These are phyloP conservation scores for Dichotomocladium elegans DNA, from an alignment of 371 early-diverging fungal species.

Conservation along the genomic window DNA sequence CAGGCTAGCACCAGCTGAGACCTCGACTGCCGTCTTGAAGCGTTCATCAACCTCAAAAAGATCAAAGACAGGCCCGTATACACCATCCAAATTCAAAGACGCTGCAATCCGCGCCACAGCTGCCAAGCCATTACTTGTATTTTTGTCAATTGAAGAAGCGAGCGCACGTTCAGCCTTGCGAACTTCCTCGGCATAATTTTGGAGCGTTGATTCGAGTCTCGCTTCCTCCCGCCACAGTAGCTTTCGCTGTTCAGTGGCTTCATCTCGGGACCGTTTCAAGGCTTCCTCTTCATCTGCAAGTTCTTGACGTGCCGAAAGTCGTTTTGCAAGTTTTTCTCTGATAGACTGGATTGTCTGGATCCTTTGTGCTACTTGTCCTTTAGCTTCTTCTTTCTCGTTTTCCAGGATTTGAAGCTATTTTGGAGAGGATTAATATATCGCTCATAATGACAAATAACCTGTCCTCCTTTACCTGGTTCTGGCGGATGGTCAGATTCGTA, in stretches of 20 bases:
- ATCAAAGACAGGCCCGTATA: constrained; percentile 91
- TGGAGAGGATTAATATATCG: not conserved
- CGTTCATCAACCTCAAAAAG: constrained; percentile 85
- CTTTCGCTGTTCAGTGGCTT: constrained; percentile 74
- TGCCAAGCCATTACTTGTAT: constrained; percentile 70
- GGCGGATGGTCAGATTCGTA: constrained; percentile 41
- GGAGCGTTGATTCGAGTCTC: constrained; percentile 62
- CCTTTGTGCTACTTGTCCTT: constrained; percentile 17
- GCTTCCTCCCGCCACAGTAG: constrained; percentile 92
- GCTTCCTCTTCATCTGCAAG: constrained; percentile 23
- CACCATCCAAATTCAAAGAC: constrained; percentile 62
- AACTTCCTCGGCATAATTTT: constrained; percentile 70
- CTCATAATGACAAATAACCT: not conserved
- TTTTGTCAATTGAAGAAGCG: constrained; percentile 75
- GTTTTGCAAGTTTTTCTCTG: constrained; percentile 36
- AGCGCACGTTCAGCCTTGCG: constrained; percentile 73
- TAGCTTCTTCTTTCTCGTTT: constrained; percentile 19
- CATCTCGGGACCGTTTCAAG: constrained; percentile 47
- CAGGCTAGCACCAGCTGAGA: constrained; percentile 85
- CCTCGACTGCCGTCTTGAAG: constrained; percentile 88
- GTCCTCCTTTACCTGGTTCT: constrained; percentile 32
- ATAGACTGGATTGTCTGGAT: constrained; percentile 32
- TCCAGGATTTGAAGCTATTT: constrained; percentile 23
- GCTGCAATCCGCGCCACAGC: constrained; percentile 68
- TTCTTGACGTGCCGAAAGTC: constrained; percentile 29